Evolutionary conservation across 306 rosid genomes (phyloP).

Genomic region (Styphnolobium japonicum): DNA sequence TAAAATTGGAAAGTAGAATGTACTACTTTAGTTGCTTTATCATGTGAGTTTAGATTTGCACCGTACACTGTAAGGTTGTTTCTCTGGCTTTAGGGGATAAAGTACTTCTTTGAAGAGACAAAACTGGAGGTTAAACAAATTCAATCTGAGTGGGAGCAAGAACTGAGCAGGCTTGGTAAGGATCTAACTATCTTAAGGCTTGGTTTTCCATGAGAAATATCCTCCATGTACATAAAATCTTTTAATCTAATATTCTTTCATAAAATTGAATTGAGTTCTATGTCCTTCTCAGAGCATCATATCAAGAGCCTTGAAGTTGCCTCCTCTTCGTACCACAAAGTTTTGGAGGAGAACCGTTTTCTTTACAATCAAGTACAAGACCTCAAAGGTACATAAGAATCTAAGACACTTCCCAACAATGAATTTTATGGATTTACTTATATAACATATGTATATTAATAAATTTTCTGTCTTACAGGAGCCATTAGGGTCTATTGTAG

Average conservation of each 20-base stretch:
- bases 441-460: background rate
- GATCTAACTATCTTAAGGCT: slow-evolving; percentile 20
- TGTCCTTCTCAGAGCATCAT: slow-evolving; percentile 56
- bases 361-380: slow-evolving; percentile 96
- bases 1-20: background rate
- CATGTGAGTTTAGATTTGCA: background rate
- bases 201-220: slow-evolving; percentile 19
- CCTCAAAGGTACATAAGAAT: slow-evolving; percentile 70
- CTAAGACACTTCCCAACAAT: background rate
- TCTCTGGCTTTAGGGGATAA: slow-evolving; percentile 48
- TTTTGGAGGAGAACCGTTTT: slow-evolving; percentile 78
- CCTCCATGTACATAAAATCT: background rate
- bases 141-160: slow-evolving; percentile 67
- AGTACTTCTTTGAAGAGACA: slow-evolving; percentile 57
- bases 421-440: slow-evolving; percentile 1
- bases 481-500: slow-evolving; percentile 92
- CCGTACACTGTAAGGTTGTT: background rate
- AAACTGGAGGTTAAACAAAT: slow-evolving; percentile 54
- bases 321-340: slow-evolving; percentile 80
- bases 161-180: slow-evolving; percentile 75
- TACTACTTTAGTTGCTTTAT: background rate
- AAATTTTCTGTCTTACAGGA: slow-evolving; percentile 49
- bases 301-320: slow-evolving; percentile 70
- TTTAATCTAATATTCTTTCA: background rate
- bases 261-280: slow-evolving; percentile 18